Evolutionary conservation across 2,329 filamentous ascomycete species (phyloP).

Genomic region (Coniochaeta sp.): DNA sequence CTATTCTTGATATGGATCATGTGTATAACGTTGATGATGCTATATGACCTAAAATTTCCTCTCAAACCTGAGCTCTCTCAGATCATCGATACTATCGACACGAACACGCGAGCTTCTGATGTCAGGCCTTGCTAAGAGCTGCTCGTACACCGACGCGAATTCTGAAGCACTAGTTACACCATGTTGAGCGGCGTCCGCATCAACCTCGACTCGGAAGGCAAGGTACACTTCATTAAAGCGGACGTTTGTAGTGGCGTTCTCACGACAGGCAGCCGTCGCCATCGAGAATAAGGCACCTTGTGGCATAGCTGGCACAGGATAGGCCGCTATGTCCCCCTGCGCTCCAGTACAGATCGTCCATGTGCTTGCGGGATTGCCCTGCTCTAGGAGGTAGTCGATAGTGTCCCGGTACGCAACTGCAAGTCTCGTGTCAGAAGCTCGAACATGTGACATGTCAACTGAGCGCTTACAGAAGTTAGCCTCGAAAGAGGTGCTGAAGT

Average conservation of each 20-base stretch:
- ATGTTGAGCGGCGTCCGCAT: slow-evolving; percentile 2
- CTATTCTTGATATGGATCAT: no score
- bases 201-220: slow-evolving; percentile 15
- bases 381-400: slow-evolving; percentile 22
- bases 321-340: slow-evolving; percentile 15
- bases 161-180: slow-evolving; percentile 4
- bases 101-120: slow-evolving; percentile 4
- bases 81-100: slow-evolving; percentile 1
- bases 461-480: slow-evolving; percentile 21
- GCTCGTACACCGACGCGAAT: slow-evolving; percentile 7
- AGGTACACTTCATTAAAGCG: slow-evolving; percentile 32
- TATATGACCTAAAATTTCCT: slow-evolving; percentile 3
- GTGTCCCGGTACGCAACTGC: slow-evolving; percentile 22
- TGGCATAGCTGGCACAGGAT: slow-evolving; percentile 17
- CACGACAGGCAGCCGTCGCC: slow-evolving; percentile 18
- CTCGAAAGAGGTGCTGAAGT: slow-evolving; percentile 16
- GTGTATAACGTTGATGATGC: no score
- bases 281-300: slow-evolving; percentile 30
- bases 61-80: slow-evolving; percentile 1
- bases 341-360: slow-evolving; percentile 26
- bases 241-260: slow-evolving; percentile 22
- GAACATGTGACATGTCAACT: neutral
- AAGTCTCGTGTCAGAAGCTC: neutral
- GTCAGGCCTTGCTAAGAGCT: slow-evolving; percentile 3
- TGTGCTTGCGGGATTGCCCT: slow-evolving; percentile 16